These are phyloP conservation scores for Lasiodiplodia hormozganensis DNA, from an alignment of 2,329 filamentous ascomycete genomes.

Conservation along the genomic window DNA sequence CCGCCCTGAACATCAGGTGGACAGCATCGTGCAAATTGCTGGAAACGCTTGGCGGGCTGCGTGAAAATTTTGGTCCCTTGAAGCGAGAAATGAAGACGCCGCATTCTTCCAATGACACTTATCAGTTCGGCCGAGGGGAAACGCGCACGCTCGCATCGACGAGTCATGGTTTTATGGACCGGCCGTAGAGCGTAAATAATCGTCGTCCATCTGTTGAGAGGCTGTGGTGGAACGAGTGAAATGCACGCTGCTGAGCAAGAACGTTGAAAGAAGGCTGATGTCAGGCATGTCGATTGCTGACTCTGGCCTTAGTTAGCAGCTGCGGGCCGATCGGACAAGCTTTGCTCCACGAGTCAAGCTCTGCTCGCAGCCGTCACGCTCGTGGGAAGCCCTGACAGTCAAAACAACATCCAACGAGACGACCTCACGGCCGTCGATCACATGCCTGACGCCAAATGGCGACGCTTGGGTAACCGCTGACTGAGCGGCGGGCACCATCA, in stretches of 20 bases:
- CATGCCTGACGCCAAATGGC: background rate
- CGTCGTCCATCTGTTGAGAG: background rate
- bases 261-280: constrained; percentile 8
- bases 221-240: background rate
- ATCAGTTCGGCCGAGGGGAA: constrained; percentile 6
- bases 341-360: constrained; percentile 11
- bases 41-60: background rate
- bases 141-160: constrained; percentile 1
- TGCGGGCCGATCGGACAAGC: constrained; percentile 14
- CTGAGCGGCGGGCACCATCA: background rate
- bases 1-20: constrained; percentile 5
- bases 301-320: background rate
- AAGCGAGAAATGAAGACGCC: background rate
- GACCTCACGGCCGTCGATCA: background rate
- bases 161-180: constrained; percentile 15
- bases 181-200: background rate
- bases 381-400: background rate
- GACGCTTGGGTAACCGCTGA: background rate
- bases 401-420: too few relatives aligned
- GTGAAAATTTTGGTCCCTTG: background rate
- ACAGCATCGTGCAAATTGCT: background rate
- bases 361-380: background rate
- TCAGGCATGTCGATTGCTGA: constrained; percentile 1
- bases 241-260: background rate
- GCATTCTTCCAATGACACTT: background rate